Conservation (phyloP, 441 rosid genomes). For the Pelargonium citronellum region DNA sequence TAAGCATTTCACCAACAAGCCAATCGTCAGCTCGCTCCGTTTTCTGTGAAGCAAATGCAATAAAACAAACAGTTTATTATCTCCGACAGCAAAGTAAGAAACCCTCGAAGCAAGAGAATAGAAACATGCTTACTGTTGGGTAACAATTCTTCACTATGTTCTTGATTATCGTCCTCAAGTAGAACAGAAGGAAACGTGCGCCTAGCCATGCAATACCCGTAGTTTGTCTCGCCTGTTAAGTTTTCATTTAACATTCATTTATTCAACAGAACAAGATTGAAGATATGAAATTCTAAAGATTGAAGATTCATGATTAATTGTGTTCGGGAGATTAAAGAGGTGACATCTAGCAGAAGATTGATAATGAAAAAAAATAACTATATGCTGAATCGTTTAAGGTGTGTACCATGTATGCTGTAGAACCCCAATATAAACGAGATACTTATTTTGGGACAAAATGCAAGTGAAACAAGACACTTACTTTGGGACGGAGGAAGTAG, state of each 20-base stretch:
- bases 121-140: slow-evolving; percentile 53
- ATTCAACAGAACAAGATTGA: background rate
- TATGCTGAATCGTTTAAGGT: background rate
- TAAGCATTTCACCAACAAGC: slow-evolving; percentile 71
- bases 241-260: background rate
- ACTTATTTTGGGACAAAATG: background rate
- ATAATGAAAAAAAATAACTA: background rate
- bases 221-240: slow-evolving; percentile 52
- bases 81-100: slow-evolving; percentile 10
- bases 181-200: slow-evolving; percentile 59
- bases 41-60: slow-evolving; percentile 41
- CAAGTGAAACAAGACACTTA: background rate
- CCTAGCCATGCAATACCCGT: slow-evolving; percentile 55
- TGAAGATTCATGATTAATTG: background rate
- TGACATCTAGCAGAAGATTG: background rate
- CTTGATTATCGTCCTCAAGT: slow-evolving; percentile 47
- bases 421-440: background rate
- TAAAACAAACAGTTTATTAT: slow-evolving; percentile 4
- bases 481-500: background rate
- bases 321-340: background rate
- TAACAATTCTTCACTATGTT: slow-evolving; percentile 62
- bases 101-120: background rate
- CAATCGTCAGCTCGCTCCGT: slow-evolving; percentile 67
- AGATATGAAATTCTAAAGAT: background rate
- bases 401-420: background rate